phyloP scores from a whole-genome alignment of 1,284 basidiomycete genomes.

The Ceratobasidium sp. region DNA sequence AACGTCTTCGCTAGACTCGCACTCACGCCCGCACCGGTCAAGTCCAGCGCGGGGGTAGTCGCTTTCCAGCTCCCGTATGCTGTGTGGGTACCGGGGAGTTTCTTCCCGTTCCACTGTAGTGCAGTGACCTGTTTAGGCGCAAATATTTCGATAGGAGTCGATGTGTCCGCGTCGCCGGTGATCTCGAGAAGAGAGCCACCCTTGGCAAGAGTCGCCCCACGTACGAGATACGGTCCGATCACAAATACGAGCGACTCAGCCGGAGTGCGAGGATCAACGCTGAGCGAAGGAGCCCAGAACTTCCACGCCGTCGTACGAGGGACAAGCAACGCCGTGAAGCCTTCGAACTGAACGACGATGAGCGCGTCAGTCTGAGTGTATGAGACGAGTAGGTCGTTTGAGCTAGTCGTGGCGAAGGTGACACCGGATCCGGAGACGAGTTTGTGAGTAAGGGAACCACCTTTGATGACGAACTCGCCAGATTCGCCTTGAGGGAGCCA shows the following conservation, averaged over 20 bases:
- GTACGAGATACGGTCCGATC: slow-evolving; percentile 49
- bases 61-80: slow-evolving; percentile 37
- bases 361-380: slow-evolving; percentile 24
- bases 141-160: slow-evolving; percentile 46
- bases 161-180: slow-evolving; percentile 41
- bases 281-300: slow-evolving; percentile 43
- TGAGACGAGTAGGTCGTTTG: slow-evolving; percentile 21
- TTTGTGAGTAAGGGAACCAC: slow-evolving; percentile 22
- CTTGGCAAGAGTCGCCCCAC: slow-evolving; percentile 34
- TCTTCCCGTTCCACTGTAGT: slow-evolving; percentile 51
- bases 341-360: slow-evolving; percentile 30
- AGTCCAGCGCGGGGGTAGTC: slow-evolving; percentile 17
- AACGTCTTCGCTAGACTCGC: slow-evolving; percentile 25
- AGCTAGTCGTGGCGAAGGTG: slow-evolving; percentile 15
- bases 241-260: slow-evolving; percentile 47
- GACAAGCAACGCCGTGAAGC: slow-evolving; percentile 38
- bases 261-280: slow-evolving; percentile 35
- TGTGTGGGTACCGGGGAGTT: slow-evolving; percentile 30
- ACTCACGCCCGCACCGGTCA: slow-evolving; percentile 24
- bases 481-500: slow-evolving; percentile 35
- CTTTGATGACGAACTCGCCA: slow-evolving; percentile 44
- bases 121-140: slow-evolving; percentile 43
- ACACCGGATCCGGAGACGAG: slow-evolving; percentile 10
- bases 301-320: slow-evolving; percentile 43
- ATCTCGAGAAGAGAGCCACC: slow-evolving; percentile 50